Percentiles rank a stretch among this genome's conserved stretches.
Evolutionary conservation across 2,329 filamentous ascomycete genomes (phyloP).

Genomic region (Sclerotinia sclerotiorum): DNA sequence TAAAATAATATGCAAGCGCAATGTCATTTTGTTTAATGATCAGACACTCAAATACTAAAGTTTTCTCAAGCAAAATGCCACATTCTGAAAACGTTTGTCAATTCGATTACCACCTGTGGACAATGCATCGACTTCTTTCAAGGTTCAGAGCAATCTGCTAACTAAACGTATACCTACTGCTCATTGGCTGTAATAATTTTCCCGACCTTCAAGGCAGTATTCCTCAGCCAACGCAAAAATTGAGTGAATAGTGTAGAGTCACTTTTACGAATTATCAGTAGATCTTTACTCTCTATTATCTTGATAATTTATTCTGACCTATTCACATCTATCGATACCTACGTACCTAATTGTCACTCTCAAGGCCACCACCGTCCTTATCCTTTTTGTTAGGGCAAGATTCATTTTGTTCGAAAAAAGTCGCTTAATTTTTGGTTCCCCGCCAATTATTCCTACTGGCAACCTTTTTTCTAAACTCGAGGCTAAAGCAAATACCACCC

Average conservation of each 20-base stretch:
- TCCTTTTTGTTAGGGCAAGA: conserved; percentile 17
- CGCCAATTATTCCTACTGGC: conserved; percentile 21
- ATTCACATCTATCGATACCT: not conserved
- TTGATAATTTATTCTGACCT: not conserved
- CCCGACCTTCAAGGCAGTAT: not conserved
- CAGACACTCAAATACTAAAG: not conserved
- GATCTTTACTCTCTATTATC: not conserved
- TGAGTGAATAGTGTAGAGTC: not conserved
- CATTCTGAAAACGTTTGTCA: not conserved
- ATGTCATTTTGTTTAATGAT: not conserved
- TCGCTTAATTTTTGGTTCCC: conserved; percentile 24
- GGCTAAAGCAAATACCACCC: conserved; percentile 1
- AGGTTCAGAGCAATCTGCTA: conserved; percentile 12
- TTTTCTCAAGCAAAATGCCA: not conserved
- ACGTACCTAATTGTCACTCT: not conserved
- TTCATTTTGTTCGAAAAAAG: conserved; percentile 16
- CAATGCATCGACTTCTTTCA: conserved; percentile 15
- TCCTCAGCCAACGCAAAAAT: conserved; percentile 2
- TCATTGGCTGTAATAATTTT: conserved; percentile 4
- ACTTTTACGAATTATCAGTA: not conserved
- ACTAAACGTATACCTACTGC: conserved; percentile 7
- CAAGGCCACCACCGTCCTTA: not conserved
- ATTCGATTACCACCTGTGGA: too few species aligned
- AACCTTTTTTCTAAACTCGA: conserved; percentile 10
- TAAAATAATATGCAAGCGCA: not conserved